Conservation (phyloP, 441 rosid species). For the Cnidoscolus chayamansa region DNA sequence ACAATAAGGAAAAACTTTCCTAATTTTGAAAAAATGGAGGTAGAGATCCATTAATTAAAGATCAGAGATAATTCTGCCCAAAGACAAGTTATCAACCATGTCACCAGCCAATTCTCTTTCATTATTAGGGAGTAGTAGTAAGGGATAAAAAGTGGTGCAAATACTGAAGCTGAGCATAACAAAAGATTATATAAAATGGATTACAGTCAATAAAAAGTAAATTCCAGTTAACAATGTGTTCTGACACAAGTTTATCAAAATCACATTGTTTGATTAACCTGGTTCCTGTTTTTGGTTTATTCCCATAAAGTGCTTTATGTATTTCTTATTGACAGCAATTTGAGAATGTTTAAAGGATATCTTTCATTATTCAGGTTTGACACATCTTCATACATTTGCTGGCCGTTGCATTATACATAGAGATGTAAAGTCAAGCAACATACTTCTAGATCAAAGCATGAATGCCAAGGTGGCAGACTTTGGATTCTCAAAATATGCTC, state of each 20-base stretch:
- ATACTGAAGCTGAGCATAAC: neutral
- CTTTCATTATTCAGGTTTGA: constrained; percentile 46
- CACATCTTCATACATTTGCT: constrained; percentile 55
- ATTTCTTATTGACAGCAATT: neutral
- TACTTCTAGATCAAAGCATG: constrained; percentile 72
- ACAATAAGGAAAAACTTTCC: neutral
- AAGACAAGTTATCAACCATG: neutral
- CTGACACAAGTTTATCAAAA: neutral
- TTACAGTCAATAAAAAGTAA: neutral
- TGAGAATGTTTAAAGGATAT: constrained; percentile 8
- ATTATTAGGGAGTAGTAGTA: neutral
- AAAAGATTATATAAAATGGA: neutral
- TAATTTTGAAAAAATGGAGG: neutral
- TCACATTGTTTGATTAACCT: neutral
- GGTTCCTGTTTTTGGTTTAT: neutral
- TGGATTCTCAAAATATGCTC: constrained; percentile 77
- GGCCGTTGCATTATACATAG: constrained; percentile 61
- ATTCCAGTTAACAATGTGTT: neutral
- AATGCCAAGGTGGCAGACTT: constrained; percentile 71
- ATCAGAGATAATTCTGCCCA: neutral
- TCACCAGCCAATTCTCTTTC: neutral
- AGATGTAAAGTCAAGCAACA: constrained; percentile 80
- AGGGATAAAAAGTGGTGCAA: neutral
- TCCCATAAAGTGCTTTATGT: neutral
- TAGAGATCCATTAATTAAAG: neutral